A percentile compares a stretch with the other conserved stretches of the same genome.
phyloP scores from a whole-genome alignment of 306 rosid genomes.

The Casuarina equisetifolia region DNA sequence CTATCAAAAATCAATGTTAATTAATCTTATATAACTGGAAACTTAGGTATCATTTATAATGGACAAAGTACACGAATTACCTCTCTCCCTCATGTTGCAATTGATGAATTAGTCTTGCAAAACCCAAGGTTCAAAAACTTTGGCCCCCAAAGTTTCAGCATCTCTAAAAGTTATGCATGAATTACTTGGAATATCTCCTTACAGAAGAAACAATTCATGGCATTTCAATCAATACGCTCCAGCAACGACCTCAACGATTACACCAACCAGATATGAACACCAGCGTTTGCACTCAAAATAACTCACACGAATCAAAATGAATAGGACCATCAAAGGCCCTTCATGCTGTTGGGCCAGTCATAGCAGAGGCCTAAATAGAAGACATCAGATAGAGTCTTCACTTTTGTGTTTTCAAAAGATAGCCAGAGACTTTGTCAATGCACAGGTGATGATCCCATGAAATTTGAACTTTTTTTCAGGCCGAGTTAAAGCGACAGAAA shows the following conservation, averaged over 20 bases:
- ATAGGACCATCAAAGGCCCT: not conserved
- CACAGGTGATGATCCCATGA: not conserved
- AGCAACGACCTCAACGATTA: not conserved
- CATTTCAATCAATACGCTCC: not conserved
- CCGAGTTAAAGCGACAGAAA: constrained; percentile 83
- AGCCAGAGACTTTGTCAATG: not conserved
- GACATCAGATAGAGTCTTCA: not conserved
- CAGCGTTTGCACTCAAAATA: not conserved
- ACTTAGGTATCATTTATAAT: not conserved
- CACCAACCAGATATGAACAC: not conserved
- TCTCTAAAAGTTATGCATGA: not conserved
- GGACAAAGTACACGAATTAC: not conserved
- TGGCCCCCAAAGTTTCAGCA: not conserved
- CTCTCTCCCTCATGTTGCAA: not conserved
- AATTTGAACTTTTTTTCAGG: constrained; percentile 53
- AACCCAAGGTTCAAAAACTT: not conserved
- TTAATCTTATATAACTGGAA: not conserved
- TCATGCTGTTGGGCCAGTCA: not conserved
- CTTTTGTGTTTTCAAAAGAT: not conserved
- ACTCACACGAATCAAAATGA: not conserved
- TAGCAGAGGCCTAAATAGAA: not conserved
- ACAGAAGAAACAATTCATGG: not conserved
- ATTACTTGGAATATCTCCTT: not conserved
- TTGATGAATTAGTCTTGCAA: not conserved
- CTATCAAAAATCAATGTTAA: no score